These are phyloP conservation scores for Marasmius oreades DNA, from an alignment of 1,284 basidiomycete species.

Conservation along the genomic window DNA sequence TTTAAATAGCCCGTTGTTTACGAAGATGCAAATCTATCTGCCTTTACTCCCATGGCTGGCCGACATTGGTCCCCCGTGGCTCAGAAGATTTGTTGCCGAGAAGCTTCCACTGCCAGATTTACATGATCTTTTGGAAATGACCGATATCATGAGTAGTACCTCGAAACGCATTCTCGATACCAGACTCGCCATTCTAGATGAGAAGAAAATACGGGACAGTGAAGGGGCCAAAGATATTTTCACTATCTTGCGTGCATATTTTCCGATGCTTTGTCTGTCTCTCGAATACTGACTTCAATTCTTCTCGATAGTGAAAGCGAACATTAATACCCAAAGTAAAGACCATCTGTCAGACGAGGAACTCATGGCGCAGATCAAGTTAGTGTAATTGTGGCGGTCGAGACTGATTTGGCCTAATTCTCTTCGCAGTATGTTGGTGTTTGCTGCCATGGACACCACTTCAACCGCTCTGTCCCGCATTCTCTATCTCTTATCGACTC, in stretches of 20 bases:
- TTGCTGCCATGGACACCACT: conserved; percentile 28
- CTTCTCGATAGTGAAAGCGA: conserved; percentile 26
- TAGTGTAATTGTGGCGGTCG: neutral
- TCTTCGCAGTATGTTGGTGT: conserved; percentile 21
- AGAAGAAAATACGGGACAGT: conserved; percentile 30
- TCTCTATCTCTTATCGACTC: neutral
- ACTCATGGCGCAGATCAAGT: conserved; percentile 24
- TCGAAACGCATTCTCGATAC: conserved; percentile 34
- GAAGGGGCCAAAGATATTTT: conserved; percentile 37
- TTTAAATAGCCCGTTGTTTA: neutral
- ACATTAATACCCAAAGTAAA: conserved; percentile 26
- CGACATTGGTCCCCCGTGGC: conserved; percentile 29
- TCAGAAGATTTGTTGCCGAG: conserved; percentile 34
- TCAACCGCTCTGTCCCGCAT: conserved; percentile 12
- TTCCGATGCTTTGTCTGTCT: neutral
- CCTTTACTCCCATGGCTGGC: conserved; percentile 27
- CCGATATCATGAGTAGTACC: conserved; percentile 34
- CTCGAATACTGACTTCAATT: neutral
- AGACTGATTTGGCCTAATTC: too few species aligned
- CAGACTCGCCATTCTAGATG: too few species aligned
- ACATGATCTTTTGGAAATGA: conserved; percentile 31
- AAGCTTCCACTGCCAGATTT: conserved; percentile 30
- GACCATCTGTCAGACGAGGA: conserved; percentile 32
- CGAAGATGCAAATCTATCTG: neutral
- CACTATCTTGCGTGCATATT: conserved; percentile 38